These are phyloP conservation scores for Globisporangium cystogenes DNA, from an alignment of 352 stramenopile genomes.

Conservation along the genomic window DNA sequence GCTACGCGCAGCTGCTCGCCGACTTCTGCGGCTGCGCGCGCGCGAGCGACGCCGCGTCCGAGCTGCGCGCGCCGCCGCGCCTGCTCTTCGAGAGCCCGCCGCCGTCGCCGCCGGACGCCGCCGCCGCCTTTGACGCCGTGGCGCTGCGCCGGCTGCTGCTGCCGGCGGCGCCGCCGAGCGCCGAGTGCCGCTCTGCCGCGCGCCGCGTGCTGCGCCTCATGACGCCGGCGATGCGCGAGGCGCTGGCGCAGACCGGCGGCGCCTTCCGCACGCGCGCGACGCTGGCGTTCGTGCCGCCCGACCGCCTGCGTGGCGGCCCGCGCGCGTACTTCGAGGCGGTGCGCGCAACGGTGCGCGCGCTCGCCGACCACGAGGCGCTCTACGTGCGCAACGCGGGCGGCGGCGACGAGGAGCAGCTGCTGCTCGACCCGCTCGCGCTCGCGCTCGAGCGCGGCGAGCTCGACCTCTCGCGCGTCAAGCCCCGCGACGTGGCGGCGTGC, in stretches of 20 bases:
- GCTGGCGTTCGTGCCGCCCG: not conserved
- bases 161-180: not conserved
- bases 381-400: too few relatives aligned
- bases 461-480: constrained; percentile 1
- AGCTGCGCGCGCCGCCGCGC: not conserved
- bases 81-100: constrained; percentile 1
- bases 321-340: not conserved
- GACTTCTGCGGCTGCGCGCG: not conserved
- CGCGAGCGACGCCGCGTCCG: not conserved
- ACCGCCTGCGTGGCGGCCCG: not conserved
- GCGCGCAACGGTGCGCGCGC: not conserved
- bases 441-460: constrained; percentile 1
- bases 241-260: not conserved
- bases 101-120: not conserved
- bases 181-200: not conserved
- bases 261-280: constrained; percentile 1
- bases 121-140: not conserved
- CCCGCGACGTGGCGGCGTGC: not conserved
- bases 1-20: not conserved
- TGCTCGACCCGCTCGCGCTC: not conserved
- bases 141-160: not conserved
- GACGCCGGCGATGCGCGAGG: not conserved
- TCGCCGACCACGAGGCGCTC: not conserved
- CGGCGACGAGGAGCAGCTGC: not conserved
- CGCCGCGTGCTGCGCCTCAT: not conserved